These are phyloP conservation scores for Dysphania ambrosioides DNA, from an alignment of 148 eudicot species.

Conservation along the genomic window DNA sequence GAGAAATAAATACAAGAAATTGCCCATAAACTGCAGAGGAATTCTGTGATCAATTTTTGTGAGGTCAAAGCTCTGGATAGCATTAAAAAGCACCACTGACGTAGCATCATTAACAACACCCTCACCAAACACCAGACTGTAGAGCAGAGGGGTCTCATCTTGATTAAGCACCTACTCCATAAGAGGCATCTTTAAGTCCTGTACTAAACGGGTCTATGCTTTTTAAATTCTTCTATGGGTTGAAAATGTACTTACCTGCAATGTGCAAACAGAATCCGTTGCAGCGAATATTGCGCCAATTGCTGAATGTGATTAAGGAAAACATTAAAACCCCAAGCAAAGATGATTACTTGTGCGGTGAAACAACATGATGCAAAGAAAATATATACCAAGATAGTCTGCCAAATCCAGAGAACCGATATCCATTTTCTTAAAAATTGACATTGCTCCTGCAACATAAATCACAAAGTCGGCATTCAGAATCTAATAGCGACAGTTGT, in stretches of 20 bases:
- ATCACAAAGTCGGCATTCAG: conserved; percentile 14
- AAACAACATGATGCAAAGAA: background rate
- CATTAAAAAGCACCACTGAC: conserved; percentile 76
- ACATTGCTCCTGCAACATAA: conserved; percentile 45
- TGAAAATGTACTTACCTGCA: conserved; percentile 46
- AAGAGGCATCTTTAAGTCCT: conserved; percentile 16
- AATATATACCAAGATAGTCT: conserved; percentile 59
- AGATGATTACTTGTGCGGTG: background rate
- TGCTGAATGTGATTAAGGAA: conserved; percentile 42
- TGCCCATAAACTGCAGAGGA: conserved; percentile 48
- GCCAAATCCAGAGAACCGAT: conserved; percentile 49
- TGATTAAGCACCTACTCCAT: conserved; percentile 68
- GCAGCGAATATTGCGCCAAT: conserved; percentile 83
- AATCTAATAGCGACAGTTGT: background rate
- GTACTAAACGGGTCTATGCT: conserved; percentile 7
- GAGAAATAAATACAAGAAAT: conserved; percentile 52
- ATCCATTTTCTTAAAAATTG: conserved; percentile 45
- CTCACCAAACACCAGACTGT: conserved; percentile 83
- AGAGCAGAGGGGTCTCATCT: conserved; percentile 78
- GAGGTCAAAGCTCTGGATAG: conserved; percentile 60
- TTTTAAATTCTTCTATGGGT: conserved; percentile 15
- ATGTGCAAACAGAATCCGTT: conserved; percentile 86
- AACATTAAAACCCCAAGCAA: conserved; percentile 18
- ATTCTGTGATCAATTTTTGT: conserved; percentile 41
- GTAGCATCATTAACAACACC: conserved; percentile 87